Evolutionary conservation across 148 eudicot species (phyloP).

Genomic region (Polygonum maritimum): DNA sequence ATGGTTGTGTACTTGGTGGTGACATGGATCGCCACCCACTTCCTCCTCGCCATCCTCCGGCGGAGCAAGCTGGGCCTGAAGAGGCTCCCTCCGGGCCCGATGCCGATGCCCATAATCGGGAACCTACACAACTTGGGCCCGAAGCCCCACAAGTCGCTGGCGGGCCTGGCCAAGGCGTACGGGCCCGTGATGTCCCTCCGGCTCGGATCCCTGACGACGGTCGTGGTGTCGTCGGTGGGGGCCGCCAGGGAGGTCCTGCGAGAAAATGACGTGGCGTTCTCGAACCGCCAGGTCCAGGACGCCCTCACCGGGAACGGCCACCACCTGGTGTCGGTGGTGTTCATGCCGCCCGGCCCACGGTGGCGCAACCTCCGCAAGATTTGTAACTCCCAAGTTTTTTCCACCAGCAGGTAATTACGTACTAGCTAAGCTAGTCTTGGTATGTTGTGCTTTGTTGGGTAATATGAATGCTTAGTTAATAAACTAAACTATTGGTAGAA

Average conservation of each 20-base stretch:
- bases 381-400: conserved; percentile 11
- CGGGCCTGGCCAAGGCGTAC: conserved; percentile 30
- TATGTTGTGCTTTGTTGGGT: not conserved
- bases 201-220: conserved; percentile 29
- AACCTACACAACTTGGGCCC: conserved; percentile 39
- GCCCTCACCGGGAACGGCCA: conserved; percentile 30
- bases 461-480: too few species aligned
- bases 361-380: conserved; percentile 29
- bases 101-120: conserved; percentile 40
- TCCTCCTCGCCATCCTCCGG: not conserved
- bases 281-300: conserved; percentile 22
- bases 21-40: conserved; percentile 11
- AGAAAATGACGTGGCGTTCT: conserved; percentile 39
- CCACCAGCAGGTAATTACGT: conserved; percentile 7
- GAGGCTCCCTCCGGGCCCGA: conserved; percentile 38
- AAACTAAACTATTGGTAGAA: too few species aligned
- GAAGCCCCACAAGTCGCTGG: conserved; percentile 42
- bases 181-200: conserved; percentile 41
- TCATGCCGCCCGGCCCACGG: conserved; percentile 25
- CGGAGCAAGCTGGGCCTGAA: conserved; percentile 10
- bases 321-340: conserved; percentile 26
- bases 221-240: conserved; percentile 37
- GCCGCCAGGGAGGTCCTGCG: conserved; percentile 48
- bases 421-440: not conserved
- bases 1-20: not conserved